Base-by-base conservation (phyloP, 2,329 filamentous ascomycete genomes). In the Westerdykella ornata region DNA sequence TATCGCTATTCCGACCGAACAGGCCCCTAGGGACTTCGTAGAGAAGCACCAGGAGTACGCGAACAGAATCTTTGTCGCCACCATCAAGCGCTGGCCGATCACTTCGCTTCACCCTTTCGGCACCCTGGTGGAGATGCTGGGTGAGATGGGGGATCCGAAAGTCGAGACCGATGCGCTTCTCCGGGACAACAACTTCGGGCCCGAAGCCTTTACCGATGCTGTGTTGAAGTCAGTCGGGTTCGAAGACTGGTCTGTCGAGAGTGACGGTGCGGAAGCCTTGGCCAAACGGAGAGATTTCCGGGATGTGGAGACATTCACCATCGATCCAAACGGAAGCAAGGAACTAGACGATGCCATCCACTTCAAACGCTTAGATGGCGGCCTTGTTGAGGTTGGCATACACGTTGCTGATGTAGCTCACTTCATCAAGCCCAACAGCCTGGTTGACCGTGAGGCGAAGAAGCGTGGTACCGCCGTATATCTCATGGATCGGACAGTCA, bases 71-170 rank as follows among this genome's bases (percentile, higher is more conserved):
- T 98, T 98, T 53, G 92, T 98, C 54, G 92, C 92, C 36, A 96
- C 89, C 72, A 98, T 98, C 70, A 98, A 98, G 78, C 82, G 92
- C 62, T 98, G 92, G 92, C 92, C 92, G 49, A 98, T 98, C 60
- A 98, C 92, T 19, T 98, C 92, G n/a, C 80, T 98, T 42, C 92
- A 98, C 71, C 92, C 92, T 22, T 98, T 98, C 59, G 92, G 92
- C 63, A 98, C 92, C 7, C 81, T 98, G 35, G 89, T 97, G 40
- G 92, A 98, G 71, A 88, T 95, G 69, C 82, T 98, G 40, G 92
- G 92, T 48, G 87, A 88, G 65, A 97, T 97, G 86, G 92, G 92
- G 52, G 88, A 98, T 63, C 77, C 95, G 54, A 95, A 89, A 72
- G 90, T 98, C 43, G 92, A 98, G 71, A 98, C 92, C 2, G 92